phyloP scores from a whole-genome alignment of 345 rosid genomes.

The Citrus reticulata region DNA sequence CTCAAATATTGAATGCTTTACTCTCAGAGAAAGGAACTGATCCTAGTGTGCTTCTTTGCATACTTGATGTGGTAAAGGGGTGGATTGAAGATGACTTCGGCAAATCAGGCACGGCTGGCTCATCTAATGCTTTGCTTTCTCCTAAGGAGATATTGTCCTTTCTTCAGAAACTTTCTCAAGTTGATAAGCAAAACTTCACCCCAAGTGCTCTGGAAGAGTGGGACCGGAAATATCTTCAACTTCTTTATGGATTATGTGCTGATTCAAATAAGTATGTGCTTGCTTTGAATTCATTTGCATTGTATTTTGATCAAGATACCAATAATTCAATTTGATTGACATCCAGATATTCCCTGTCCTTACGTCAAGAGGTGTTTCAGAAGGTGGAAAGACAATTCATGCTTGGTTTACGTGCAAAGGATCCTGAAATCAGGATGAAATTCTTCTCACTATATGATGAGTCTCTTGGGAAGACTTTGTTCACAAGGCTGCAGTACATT shows the following conservation, averaged over 20 bases:
- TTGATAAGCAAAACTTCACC: slow-evolving; percentile 77
- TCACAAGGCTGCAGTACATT: slow-evolving; percentile 77
- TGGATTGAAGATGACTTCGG: slow-evolving; percentile 84
- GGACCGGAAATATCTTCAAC: slow-evolving; percentile 92
- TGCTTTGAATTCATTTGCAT: slow-evolving; percentile 8
- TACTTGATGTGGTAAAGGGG: slow-evolving; percentile 80
- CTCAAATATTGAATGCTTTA: slow-evolving; percentile 72
- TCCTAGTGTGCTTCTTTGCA: slow-evolving; percentile 86
- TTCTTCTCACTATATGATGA: slow-evolving; percentile 85
- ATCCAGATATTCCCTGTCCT: slow-evolving; percentile 54
- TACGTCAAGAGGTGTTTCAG: slow-evolving; percentile 91
- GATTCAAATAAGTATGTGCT: slow-evolving; percentile 72
- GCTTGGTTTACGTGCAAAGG: slow-evolving; percentile 94
- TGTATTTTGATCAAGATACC: slow-evolving; percentile 12
- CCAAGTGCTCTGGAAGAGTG: slow-evolving; percentile 75
- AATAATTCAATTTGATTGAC: slow-evolving; percentile 23
- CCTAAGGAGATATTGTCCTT: slow-evolving; percentile 77
- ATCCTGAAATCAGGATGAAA: slow-evolving; percentile 87
- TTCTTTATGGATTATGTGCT: slow-evolving; percentile 85
- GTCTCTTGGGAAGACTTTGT: slow-evolving; percentile 71
- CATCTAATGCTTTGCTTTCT: slow-evolving; percentile 56
- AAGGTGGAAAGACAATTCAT: slow-evolving; percentile 97
- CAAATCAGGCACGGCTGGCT: slow-evolving; percentile 54
- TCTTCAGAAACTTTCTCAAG: slow-evolving; percentile 85
- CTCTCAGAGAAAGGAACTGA: slow-evolving; percentile 94